Base-by-base conservation (phyloP, 2,329 filamentous ascomycete genomes). In the Sporothrix globosa region DNA sequence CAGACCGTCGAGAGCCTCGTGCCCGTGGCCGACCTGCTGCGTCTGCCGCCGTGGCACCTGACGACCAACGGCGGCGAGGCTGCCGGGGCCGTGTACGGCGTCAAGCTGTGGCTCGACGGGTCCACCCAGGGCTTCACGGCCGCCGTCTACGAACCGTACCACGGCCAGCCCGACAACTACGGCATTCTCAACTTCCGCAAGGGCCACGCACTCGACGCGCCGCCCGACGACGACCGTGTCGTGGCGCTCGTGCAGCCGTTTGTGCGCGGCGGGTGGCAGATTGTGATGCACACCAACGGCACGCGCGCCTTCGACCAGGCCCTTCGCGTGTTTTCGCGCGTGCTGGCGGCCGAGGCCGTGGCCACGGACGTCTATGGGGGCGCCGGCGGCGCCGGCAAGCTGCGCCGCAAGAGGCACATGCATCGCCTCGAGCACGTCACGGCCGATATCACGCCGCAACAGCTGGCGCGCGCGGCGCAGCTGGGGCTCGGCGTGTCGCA, bases 171-270 rank as follows among this genome's bases (percentile, higher is more conserved):
- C n/a, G 73, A 74, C 61, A 73, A 73, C 66, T 74, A 71, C 61
- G 77, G 58, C 75, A 77, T 77, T 71, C 75, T 75, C 50, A 74
- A 75, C 68, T 75, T 65, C 75, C 68, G 71, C 39, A 24, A 68
- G 46, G 67, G 70, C 17, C 11, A 41, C 5, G 69, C 21, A 5
- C 58, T 68, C 39, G 65, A 69, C 24, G 68, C 68, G 14, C 53
- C 68, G 46, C 68, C 68, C 13, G 68, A 72, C 68, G 71, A 72
- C 54, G 69, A 73, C 67, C 53, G 63, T 14, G 56, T 73, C 1
- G 54, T 63, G 24, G 39, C 61, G 7, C 69, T 73, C 2, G 69
- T 73, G 21, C 69, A 69, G 63, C 69, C 67, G n/a, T 71, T 73
- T 67, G 69, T 71, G 27, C 53, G 48, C 24, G 61, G 63, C 52